Conservation (phyloP, 352 stramenopile species). For the Globisporangium middletonii region DNA sequence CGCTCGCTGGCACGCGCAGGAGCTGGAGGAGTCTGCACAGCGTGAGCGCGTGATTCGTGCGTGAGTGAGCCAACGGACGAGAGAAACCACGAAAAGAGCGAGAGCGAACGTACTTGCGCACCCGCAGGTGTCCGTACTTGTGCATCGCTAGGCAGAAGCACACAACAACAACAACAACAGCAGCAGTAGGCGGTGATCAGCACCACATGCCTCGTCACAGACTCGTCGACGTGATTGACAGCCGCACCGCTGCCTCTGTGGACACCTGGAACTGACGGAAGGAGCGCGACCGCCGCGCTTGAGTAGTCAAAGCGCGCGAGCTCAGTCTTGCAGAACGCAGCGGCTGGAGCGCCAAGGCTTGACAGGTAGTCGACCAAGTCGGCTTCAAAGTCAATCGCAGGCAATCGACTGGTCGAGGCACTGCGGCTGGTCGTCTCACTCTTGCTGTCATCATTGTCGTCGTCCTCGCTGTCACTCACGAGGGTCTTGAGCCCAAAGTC, state of each 20-base stretch:
- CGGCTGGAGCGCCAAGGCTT: slow-evolving; percentile 33
- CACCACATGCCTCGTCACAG: too few relatives aligned
- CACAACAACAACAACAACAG: slow-evolving; percentile 1
- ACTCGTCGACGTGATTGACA: too few relatives aligned
- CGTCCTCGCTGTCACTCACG: slow-evolving; percentile 18
- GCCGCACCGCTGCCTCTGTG: slow-evolving; percentile 57
- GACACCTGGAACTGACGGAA: slow-evolving; percentile 64
- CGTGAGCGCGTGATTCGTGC: background rate
- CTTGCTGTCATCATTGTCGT: slow-evolving; percentile 13
- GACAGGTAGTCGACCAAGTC: slow-evolving; percentile 65
- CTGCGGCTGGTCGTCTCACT: too few relatives aligned
- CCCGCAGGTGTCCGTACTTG: slow-evolving; percentile 72
- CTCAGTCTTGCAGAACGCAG: slow-evolving; percentile 34
- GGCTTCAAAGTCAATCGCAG: slow-evolving; percentile 40
- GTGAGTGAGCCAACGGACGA: background rate
- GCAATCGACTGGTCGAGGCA: background rate
- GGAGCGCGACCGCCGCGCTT: slow-evolving; percentile 40
- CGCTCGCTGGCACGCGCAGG: slow-evolving; percentile 35
- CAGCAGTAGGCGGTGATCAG: background rate
- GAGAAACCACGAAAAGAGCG: background rate
- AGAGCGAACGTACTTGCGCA: slow-evolving; percentile 22
- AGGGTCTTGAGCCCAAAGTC: slow-evolving; percentile 71
- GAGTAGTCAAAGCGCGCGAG: slow-evolving; percentile 62
- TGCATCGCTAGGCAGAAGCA: slow-evolving; percentile 50
- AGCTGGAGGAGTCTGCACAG: slow-evolving; percentile 38